Evolutionary conservation across 208 protist species (phyloP), one percentile per base, ranked within the genome.

Genomic region (Acanthamoeba quina): DNA sequence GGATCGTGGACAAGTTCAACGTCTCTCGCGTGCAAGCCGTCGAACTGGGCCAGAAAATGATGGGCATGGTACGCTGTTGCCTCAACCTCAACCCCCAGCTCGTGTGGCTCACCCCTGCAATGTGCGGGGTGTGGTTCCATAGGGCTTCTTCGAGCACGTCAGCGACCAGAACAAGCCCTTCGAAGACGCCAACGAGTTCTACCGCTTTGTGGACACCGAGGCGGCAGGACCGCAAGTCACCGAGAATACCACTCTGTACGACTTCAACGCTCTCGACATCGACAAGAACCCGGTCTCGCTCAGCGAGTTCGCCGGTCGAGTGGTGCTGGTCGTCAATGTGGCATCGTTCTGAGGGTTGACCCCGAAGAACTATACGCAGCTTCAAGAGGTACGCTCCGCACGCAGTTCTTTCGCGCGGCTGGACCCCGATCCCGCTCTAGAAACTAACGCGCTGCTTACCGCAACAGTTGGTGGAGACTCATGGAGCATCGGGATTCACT

Each of bases 321-420:
- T 85, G 5, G 15, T 94, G 26, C 58, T 95, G 47, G 70, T 95
- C 7, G 62, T 85, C 34, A 95, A 95, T 83, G 93, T 92, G 47
- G 93, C 93, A 19, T 95, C 93, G 6, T 70, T 78, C 34, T 95
- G 93, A 90, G 93, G 93, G 31, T n/a, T 70, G 56, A 90, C 83
- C 83, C 26, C 26, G 24, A 72, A 52, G 47, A 78, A 92, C 80
- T 95, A 95, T 52, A 91, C 31, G 41, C 80, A 95, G 72, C 80
- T 95, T 19, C 60, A 90, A 47, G 31, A 49, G 34, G 31, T 95
- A 10, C 54, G 82, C 90, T 47, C 34, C 34, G 11, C 21, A 52
- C 26, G 17, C 47, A 21, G 41, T 44, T 44, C 41, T 44, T 44
- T 44, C 41, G 47, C 6, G 13, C 15, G 56, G 9, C 19, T 82